These are phyloP conservation scores for Ogataea wickerhamii DNA, from an alignment of 805 yeast species.

Conservation along the genomic window DNA sequence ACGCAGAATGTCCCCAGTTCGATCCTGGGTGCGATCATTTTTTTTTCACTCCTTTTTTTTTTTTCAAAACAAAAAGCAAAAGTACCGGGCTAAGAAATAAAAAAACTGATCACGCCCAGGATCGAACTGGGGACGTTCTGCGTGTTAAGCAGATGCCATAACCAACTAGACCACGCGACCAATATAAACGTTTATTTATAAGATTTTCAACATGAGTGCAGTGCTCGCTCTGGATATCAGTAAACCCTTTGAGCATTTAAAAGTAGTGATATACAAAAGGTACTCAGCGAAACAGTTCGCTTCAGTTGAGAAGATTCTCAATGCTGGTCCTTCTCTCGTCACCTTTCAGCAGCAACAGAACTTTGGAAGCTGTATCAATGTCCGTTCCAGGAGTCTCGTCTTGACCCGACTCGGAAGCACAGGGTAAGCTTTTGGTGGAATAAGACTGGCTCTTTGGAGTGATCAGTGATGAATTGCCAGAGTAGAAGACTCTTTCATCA, in stretches of 20 bases:
- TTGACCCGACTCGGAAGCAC: neutral
- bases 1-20: slow-evolving; percentile 99
- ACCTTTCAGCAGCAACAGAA: slow-evolving; percentile 18
- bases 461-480: neutral
- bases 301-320: slow-evolving; percentile 18
- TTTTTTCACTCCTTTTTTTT: slow-evolving; percentile 28
- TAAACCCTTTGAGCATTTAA: too few relatives aligned
- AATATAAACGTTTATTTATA: too few relatives aligned
- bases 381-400: slow-evolving; percentile 1
- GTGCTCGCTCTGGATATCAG: too few relatives aligned
- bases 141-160: slow-evolving; percentile 99
- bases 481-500: slow-evolving; percentile 14
- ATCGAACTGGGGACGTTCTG: slow-evolving; percentile 99
- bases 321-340: slow-evolving; percentile 18
- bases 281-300: too few relatives aligned
- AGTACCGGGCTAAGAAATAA: slow-evolving; percentile 18
- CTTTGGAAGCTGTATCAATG: slow-evolving; percentile 15
- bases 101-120: slow-evolving; percentile 96
- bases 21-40: slow-evolving; percentile 98
- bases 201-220: too few relatives aligned
- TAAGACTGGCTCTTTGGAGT: neutral
- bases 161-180: slow-evolving; percentile 99
- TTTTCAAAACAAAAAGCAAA: too few relatives aligned
- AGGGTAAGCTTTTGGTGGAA: neutral
- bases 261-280: too few relatives aligned